Percentiles rank a stretch among this genome's conserved stretches.
Conservation (phyloP, 2,329 filamentous ascomycete species). For the Cadophora sp. region DNA sequence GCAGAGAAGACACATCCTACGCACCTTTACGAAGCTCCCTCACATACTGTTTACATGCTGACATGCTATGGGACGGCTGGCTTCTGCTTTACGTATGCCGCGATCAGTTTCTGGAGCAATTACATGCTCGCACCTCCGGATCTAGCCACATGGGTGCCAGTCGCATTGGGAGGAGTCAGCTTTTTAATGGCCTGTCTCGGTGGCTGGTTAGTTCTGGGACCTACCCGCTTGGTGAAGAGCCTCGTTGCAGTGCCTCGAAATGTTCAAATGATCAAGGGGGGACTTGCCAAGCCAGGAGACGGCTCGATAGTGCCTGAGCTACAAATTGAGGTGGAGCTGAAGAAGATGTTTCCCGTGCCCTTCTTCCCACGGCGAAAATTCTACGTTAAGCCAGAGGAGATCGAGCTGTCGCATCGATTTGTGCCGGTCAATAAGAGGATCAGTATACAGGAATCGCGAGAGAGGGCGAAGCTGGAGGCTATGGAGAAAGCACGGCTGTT, state of each 20-base stretch:
- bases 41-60: conserved; percentile 67
- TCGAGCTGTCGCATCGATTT: conserved; percentile 41
- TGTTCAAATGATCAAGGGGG: conserved; percentile 28
- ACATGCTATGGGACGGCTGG: conserved; percentile 63
- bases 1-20: conserved; percentile 62
- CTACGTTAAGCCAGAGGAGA: conserved; percentile 34
- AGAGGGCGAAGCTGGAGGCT: conserved; percentile 47
- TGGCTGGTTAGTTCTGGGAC: conserved; percentile 63
- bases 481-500: conserved; percentile 39
- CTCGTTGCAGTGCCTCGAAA: conserved; percentile 40
- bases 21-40: conserved; percentile 68
- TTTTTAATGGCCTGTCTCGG: conserved; percentile 66
- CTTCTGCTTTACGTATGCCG: conserved; percentile 59
- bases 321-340: conserved; percentile 57
- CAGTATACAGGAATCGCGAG: conserved; percentile 38
- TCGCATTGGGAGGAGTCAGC: conserved; percentile 63
- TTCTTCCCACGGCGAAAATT: conserved; percentile 39
- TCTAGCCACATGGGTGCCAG: conserved; percentile 61
- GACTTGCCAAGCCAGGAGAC: conserved; percentile 14
- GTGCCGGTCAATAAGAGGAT: conserved; percentile 33
- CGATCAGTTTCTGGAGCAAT: conserved; percentile 57
- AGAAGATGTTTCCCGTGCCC: conserved; percentile 41
- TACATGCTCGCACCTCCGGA: conserved; percentile 57
- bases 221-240: conserved; percentile 61
- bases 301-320: conserved; percentile 41